A percentile compares a stretch with the other conserved stretches of the same genome.
These are phyloP conservation scores for Neonectria ditissima DNA, from an alignment of 2,329 filamentous ascomycete species.

Conservation along the genomic window DNA sequence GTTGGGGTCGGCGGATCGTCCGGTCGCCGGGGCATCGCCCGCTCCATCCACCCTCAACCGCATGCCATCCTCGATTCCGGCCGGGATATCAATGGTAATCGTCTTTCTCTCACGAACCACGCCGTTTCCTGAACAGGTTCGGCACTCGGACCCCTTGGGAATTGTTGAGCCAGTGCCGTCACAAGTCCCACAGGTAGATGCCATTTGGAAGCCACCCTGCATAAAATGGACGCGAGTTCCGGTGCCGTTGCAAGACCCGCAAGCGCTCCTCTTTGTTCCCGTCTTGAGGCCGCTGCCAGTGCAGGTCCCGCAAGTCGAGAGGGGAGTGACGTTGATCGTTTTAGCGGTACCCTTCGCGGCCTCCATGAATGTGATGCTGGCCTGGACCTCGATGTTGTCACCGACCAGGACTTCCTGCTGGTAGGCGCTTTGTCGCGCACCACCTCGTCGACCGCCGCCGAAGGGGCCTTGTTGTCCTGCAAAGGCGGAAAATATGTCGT, in stretches of 20 bases:
- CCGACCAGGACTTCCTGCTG: constrained; percentile 86
- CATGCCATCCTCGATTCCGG: constrained; percentile 97
- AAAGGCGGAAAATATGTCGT: constrained; percentile 94
- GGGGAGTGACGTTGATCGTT: constrained; percentile 86
- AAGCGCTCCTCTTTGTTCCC: constrained; percentile 78
- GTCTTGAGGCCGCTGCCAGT: constrained; percentile 85
- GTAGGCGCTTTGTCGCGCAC: constrained; percentile 72
- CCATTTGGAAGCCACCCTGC: constrained; percentile 96
- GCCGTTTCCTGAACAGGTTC: constrained; percentile 82
- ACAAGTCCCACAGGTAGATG: constrained; percentile 85
- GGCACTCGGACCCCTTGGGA: constrained; percentile 84
- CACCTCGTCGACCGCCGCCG: constrained; percentile 63
- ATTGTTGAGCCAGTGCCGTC: constrained; percentile 81
- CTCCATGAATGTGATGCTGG: constrained; percentile 94
- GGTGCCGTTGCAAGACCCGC: constrained; percentile 85
- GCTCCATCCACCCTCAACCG: constrained; percentile 85
- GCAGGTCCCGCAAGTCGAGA: constrained; percentile 86
- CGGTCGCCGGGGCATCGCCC: constrained; percentile 86
- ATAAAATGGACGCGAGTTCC: constrained; percentile 90
- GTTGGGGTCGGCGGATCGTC: constrained; percentile 72
- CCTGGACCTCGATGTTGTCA: constrained; percentile 94
- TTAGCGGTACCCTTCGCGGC: constrained; percentile 91
- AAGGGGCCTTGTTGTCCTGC: constrained; percentile 68
- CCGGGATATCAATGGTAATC: constrained; percentile 90
- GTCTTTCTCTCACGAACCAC: constrained; percentile 86